Conservation (phyloP, 352 stramenopile genomes). For the Phytophthora idaei region DNA sequence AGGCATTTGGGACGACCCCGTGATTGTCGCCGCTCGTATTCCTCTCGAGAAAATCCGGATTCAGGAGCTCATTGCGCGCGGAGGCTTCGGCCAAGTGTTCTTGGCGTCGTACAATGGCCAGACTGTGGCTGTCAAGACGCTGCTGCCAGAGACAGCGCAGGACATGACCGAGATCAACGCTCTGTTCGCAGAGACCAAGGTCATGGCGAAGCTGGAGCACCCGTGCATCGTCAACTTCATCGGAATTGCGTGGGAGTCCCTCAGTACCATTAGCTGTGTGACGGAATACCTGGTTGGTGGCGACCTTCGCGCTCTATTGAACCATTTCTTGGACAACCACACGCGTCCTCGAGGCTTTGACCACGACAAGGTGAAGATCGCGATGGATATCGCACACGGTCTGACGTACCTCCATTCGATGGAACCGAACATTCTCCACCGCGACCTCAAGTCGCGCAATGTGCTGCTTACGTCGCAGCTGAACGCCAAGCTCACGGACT, state of each 20-base stretch:
- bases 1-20: slow-evolving; percentile 47
- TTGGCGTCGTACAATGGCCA: slow-evolving; percentile 48
- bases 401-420: slow-evolving; percentile 62
- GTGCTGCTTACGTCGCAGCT: slow-evolving; percentile 59
- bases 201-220: slow-evolving; percentile 66
- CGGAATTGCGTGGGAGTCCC: slow-evolving; percentile 63
- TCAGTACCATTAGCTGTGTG: slow-evolving; percentile 51
- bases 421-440: slow-evolving; percentile 52
- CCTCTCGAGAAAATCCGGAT: slow-evolving; percentile 51
- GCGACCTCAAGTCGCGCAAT: slow-evolving; percentile 85
- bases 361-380: slow-evolving; percentile 58
- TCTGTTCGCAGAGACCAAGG: slow-evolving; percentile 59
- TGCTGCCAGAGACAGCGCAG: slow-evolving; percentile 53
- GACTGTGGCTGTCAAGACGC: slow-evolving; percentile 61
- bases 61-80: slow-evolving; percentile 48
- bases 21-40: slow-evolving; percentile 46
- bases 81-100: slow-evolving; percentile 62
- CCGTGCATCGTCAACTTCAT: slow-evolving; percentile 69
- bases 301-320: slow-evolving; percentile 48
- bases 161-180: slow-evolving; percentile 59
- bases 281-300: slow-evolving; percentile 56
- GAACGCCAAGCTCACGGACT: slow-evolving; percentile 66
- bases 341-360: slow-evolving; percentile 44
- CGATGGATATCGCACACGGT: slow-evolving; percentile 46
- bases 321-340: slow-evolving; percentile 35